phyloP scores from a whole-genome alignment of 306 rosid genomes.

The Dalbergia cultrata region DNA sequence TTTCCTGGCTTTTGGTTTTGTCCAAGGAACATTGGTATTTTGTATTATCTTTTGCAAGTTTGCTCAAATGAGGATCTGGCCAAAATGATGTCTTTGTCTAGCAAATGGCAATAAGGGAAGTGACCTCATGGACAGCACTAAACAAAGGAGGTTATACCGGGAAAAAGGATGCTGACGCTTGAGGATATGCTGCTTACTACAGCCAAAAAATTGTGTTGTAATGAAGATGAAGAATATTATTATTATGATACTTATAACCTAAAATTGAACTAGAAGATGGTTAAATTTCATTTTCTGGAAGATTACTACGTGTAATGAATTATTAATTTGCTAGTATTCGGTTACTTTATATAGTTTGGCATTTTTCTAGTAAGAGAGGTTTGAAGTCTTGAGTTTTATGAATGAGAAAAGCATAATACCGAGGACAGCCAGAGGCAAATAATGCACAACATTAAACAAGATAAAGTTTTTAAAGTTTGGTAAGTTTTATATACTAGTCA shows the following conservation, averaged over 20 bases:
- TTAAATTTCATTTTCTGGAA: not conserved
- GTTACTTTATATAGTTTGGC: too few species aligned
- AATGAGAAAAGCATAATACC: too few species aligned
- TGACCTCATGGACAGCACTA: slow-evolving; percentile 12
- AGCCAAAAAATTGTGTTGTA: not conserved
- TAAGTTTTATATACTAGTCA: too few species aligned
- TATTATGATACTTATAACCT: not conserved
- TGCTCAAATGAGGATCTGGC: slow-evolving; percentile 24
- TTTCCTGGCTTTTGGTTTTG: not conserved
- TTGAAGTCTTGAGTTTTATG: too few species aligned
- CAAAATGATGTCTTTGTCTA: slow-evolving; percentile 20
- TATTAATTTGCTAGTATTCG: not conserved
- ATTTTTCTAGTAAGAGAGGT: too few species aligned
- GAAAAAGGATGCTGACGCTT: not conserved
- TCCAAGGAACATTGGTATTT: not conserved
- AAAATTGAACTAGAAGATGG: slow-evolving; percentile 19
- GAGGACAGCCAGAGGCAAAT: too few species aligned
- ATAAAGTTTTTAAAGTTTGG: not conserved
- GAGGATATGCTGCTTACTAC: not conserved
- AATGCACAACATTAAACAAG: too few species aligned
- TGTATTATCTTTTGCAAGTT: slow-evolving; percentile 23
- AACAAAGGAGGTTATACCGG: not conserved
- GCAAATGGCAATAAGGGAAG: slow-evolving; percentile 15
- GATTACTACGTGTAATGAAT: not conserved
- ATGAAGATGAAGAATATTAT: not conserved